Conservation (phyloP, 148 eudicot species). For the Rhododendron kiyosumense region DNA sequence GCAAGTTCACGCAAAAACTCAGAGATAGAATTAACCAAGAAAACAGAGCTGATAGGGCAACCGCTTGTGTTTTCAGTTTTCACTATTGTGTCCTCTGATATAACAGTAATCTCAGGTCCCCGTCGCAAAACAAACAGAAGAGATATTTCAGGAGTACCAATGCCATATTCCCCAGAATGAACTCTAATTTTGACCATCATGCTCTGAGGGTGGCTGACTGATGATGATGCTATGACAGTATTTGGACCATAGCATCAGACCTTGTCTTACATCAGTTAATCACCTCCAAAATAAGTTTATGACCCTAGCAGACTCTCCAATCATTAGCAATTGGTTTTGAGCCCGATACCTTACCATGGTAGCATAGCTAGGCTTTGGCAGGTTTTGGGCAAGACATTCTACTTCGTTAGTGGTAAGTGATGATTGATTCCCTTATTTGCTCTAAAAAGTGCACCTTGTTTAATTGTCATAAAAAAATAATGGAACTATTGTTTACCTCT, state of each 20-base stretch:
- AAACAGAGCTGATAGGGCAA: neutral
- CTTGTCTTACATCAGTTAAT: neutral
- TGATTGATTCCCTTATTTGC: neutral
- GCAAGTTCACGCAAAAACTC: neutral
- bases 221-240: neutral
- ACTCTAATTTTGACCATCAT: neutral
- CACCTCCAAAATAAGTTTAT: neutral
- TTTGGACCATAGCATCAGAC: neutral
- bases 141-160: neutral
- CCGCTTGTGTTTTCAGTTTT: neutral
- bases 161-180: neutral
- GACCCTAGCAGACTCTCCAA: neutral
- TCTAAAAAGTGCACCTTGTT: neutral
- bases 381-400: neutral
- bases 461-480: neutral
- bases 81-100: neutral
- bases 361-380: neutral
- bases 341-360: neutral
- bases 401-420: neutral
- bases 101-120: neutral
- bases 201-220: neutral
- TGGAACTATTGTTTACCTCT: neutral
- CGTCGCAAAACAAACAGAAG: neutral
- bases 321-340: neutral
- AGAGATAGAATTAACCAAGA: neutral